These are phyloP conservation scores for Beauveria sp. DNA, from an alignment of 2,329 filamentous ascomycete genomes.

Conservation along the genomic window DNA sequence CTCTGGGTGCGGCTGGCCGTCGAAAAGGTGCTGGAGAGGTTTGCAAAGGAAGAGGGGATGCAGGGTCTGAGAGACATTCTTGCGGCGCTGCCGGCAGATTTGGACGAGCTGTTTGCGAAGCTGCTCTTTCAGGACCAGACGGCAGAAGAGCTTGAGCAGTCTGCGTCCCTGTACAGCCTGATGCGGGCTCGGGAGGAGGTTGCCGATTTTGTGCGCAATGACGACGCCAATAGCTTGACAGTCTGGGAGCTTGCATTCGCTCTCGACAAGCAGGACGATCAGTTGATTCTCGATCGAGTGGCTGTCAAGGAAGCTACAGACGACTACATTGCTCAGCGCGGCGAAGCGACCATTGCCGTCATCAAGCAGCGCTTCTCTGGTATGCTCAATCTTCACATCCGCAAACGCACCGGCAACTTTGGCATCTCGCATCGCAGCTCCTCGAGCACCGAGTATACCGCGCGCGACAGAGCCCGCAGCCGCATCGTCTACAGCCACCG, in stretches of 20 bases:
- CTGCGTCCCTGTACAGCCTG: conserved; percentile 22
- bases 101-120: conserved; percentile 23
- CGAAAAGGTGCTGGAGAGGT: conserved; percentile 19
- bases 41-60: conserved; percentile 2
- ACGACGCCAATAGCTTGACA: conserved; percentile 22
- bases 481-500: conserved; percentile 26
- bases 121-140: conserved; percentile 23
- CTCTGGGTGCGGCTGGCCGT: conserved; percentile 27
- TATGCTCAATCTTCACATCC: conserved; percentile 20
- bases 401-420: conserved; percentile 13
- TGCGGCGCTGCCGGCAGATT: conserved; percentile 17
- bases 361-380: conserved; percentile 19
- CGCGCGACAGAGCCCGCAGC: background rate
- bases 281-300: conserved; percentile 8
- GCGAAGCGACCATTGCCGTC: conserved; percentile 11
- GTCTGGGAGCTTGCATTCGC: conserved; percentile 29
- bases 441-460: background rate
- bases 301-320: conserved; percentile 18
- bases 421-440: conserved; percentile 7
- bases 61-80: conserved; percentile 11
- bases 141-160: conserved; percentile 12
- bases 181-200: conserved; percentile 24
- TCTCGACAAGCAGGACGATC: conserved; percentile 16
- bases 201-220: conserved; percentile 25
- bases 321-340: conserved; percentile 15